A percentile compares a stretch with the other conserved stretches of the same genome.
These are phyloP conservation scores for Trametes pubescens DNA, from an alignment of 1,284 basidiomycete genomes.

Conservation along the genomic window DNA sequence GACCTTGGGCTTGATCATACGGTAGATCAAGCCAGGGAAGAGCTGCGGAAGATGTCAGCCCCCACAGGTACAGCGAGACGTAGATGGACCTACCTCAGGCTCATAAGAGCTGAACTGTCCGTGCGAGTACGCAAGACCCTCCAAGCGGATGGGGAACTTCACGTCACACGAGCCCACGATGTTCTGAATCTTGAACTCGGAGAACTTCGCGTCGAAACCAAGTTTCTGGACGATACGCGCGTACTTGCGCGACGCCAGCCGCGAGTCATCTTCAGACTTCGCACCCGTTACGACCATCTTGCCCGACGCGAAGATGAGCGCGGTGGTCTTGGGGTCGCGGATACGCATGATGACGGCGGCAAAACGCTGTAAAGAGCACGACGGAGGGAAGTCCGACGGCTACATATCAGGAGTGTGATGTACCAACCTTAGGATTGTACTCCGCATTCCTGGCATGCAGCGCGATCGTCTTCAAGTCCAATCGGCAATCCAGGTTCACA, in stretches of 20 bases:
- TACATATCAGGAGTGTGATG: slow-evolving; percentile 51
- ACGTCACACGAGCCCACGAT: slow-evolving; percentile 99
- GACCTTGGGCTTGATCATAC: slow-evolving; percentile 99
- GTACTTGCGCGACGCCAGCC: slow-evolving; percentile 97
- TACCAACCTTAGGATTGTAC: slow-evolving; percentile 99
- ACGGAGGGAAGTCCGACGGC: slow-evolving; percentile 71
- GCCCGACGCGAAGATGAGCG: slow-evolving; percentile 98
- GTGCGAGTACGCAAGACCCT: slow-evolving; percentile 98
- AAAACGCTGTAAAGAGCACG: slow-evolving; percentile 83
- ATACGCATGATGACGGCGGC: slow-evolving; percentile 99
- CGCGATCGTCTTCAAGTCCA: slow-evolving; percentile 99
- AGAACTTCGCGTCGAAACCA: slow-evolving; percentile 99
- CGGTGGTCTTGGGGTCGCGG: slow-evolving; percentile 99
- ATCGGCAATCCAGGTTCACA: slow-evolving; percentile 96
- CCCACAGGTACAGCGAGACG: background rate
- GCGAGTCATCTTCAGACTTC: slow-evolving; percentile 98
- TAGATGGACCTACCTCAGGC: slow-evolving; percentile 77
- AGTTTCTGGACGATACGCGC: slow-evolving; percentile 99
- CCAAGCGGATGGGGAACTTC: slow-evolving; percentile 98
- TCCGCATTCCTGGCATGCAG: slow-evolving; percentile 98
- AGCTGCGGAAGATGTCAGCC: slow-evolving; percentile 60
- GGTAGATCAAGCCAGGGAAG: slow-evolving; percentile 99
- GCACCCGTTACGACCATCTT: slow-evolving; percentile 99
- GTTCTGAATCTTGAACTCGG: slow-evolving; percentile 99
- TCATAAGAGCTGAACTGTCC: slow-evolving; percentile 99